A percentile compares a stretch with the other conserved stretches of the same genome.
These are phyloP conservation scores for Diddensiella transvaalensis DNA, from an alignment of 805 yeast genomes.

Conservation along the genomic window DNA sequence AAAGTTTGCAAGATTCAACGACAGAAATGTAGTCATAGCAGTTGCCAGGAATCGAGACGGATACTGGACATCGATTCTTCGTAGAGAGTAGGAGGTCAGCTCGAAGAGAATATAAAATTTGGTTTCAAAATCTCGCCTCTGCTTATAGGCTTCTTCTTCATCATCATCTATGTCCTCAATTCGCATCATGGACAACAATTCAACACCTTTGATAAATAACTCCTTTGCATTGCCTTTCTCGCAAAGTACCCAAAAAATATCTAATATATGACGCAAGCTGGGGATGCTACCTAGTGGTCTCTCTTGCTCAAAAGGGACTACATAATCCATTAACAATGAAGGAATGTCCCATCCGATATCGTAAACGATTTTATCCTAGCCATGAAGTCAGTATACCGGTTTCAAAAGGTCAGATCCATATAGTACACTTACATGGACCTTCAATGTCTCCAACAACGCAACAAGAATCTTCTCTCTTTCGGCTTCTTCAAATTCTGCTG, in stretches of 20 bases:
- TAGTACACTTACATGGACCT: slow-evolving; percentile 22
- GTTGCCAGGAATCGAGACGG: slow-evolving; percentile 79
- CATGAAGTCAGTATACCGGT: background rate
- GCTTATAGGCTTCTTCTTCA: slow-evolving; percentile 25
- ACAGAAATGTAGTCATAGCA: slow-evolving; percentile 57
- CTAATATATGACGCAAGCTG: slow-evolving; percentile 32
- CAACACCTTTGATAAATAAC: slow-evolving; percentile 66
- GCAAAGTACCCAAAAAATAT: slow-evolving; percentile 61
- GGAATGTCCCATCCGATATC: slow-evolving; percentile 96
- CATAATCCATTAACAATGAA: slow-evolving; percentile 52
- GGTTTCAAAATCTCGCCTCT: slow-evolving; percentile 39
- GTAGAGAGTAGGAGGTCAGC: slow-evolving; percentile 54
- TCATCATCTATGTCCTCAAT: slow-evolving; percentile 22
- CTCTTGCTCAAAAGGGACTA: slow-evolving; percentile 31
- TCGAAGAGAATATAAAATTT: slow-evolving; percentile 67
- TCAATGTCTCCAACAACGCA: slow-evolving; percentile 43
- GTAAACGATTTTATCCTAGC: slow-evolving; percentile 48
- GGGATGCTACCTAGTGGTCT: slow-evolving; percentile 14
- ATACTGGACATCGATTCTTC: slow-evolving; percentile 59
- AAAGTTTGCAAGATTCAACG: slow-evolving; percentile 45
- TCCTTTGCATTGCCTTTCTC: slow-evolving; percentile 77
- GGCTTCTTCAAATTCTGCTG: slow-evolving; percentile 41
- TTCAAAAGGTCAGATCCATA: background rate
- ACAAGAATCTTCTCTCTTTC: slow-evolving; percentile 52
- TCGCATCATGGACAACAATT: slow-evolving; percentile 46